Conservation (phyloP, 768 basidiomycete genomes). For the Russula brevipes region DNA sequence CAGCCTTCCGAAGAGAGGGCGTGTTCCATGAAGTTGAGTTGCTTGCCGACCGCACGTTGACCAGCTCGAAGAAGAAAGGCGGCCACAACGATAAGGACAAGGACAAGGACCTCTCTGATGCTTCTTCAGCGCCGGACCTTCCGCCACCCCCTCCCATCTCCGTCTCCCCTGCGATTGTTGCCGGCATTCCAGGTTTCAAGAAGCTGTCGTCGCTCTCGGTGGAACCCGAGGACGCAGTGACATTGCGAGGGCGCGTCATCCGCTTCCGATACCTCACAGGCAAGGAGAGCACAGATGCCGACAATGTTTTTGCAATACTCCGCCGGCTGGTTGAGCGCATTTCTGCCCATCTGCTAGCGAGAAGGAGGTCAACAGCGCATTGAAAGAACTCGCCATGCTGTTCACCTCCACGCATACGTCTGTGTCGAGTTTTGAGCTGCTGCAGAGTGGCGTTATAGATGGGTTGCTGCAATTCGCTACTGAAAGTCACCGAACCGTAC, state of each 20-base stretch:
- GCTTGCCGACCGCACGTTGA: constrained; percentile 60
- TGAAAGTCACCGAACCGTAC: constrained; percentile 55
- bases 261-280: constrained; percentile 71
- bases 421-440: constrained; percentile 91
- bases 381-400: constrained; percentile 72
- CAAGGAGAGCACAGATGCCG: constrained; percentile 51
- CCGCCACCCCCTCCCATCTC: constrained; percentile 33
- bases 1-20: constrained; percentile 89
- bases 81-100: constrained; percentile 42
- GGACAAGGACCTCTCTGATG: constrained; percentile 36
- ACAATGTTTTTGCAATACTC: constrained; percentile 60
- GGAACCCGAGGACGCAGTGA: constrained; percentile 88
- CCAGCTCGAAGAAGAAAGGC: constrained; percentile 49
- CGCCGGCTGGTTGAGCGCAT: constrained; percentile 61
- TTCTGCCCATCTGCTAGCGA: constrained; percentile 52
- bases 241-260: constrained; percentile 85
- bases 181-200: constrained; percentile 55
- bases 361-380: constrained; percentile 52
- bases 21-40: constrained; percentile 92
- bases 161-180: constrained; percentile 40
- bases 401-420: constrained; percentile 73
- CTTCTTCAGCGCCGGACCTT: constrained; percentile 41
- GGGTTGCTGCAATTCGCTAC: constrained; percentile 78
- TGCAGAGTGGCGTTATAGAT: constrained; percentile 92
- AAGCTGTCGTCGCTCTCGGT: constrained; percentile 62